Evolutionary conservation across 768 basidiomycete species (phyloP), one percentile per base, ranked within the genome.

Genomic region (Lactarius indigo): DNA sequence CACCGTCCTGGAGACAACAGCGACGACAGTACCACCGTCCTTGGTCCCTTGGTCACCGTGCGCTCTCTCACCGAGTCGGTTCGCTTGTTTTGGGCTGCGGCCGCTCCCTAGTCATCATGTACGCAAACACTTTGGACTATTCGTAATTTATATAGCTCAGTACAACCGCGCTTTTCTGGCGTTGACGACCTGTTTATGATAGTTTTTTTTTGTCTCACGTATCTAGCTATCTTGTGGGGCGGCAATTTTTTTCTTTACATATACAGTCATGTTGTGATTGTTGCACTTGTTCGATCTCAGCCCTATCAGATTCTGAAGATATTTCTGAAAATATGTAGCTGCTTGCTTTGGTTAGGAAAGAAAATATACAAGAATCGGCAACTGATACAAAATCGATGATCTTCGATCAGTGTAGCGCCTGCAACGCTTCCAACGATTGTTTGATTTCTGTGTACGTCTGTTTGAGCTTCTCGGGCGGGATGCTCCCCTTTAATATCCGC

Each of bases 391-490:
- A 50, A 41, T 35, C 12, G 50, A 28, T 23, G 10, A 20, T 56
- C 35, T 7, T 17, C 47, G 17, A 7, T 63, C 59, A 83, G 68
- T 83, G 82, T 44, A 82, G 58, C 63, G 77, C 75, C 67, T 79
- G 79, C 26, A 84, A 72, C 56, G 77, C 77, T 66, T 83, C 83
- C 33, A 84, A 68, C 5, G 80, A 66, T 57, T 74, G 73, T 50
- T 76, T 73, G 5, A 83, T 69, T 61, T 87, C 82, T 18, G 42
- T 77, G 31, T 74, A 73, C 1, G 84, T 73, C 47, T 84, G 72
- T 15, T 77, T 79, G 20, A 93, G 74, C 39, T 76, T 76, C 76
- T 93, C 90, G 3, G 84, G 84, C 59, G 85, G 81, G 62, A 78
- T 85, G 20, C 79, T 76, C 10, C 91, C 91, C 33, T 78, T 72